Conservation (phyloP, 306 rosid species). For the Astragalus membranaceus region DNA sequence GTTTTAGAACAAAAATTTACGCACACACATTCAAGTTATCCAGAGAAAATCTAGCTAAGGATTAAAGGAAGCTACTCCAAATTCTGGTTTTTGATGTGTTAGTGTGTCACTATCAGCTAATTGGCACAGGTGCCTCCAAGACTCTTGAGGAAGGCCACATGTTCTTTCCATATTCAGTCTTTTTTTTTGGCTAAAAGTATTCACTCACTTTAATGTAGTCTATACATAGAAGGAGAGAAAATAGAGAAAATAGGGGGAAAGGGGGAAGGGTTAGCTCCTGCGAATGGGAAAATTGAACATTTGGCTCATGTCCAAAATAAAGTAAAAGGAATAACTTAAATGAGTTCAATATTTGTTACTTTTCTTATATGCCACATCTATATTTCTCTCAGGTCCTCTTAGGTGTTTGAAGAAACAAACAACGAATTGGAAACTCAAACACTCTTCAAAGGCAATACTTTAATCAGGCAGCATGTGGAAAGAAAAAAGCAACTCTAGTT, state of each 20-base stretch:
- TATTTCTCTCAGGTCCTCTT: background rate
- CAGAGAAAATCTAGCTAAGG: conserved; percentile 8
- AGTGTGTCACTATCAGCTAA: background rate
- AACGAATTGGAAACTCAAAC: conserved; percentile 4
- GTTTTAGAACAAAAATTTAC: conserved; percentile 4
- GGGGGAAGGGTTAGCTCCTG: background rate
- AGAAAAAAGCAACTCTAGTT: background rate
- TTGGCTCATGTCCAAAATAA: background rate
- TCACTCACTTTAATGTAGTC: background rate
- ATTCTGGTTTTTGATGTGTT: no score
- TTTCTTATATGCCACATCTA: background rate
- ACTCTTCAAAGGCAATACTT: background rate
- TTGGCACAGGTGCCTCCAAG: background rate
- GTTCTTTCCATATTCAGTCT: background rate
- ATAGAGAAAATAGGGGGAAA: background rate
- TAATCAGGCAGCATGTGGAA: background rate
- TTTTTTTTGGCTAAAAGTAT: background rate
- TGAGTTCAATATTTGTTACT: background rate
- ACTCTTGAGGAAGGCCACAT: background rate
- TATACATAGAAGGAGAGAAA: background rate
- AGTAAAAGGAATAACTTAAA: conserved; percentile 1
- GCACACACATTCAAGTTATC: background rate
- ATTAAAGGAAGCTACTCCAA: background rate
- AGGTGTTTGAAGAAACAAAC: background rate
- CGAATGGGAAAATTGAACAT: conserved; percentile 8